Evolutionary conservation across 139 green algal species (phyloP), one percentile per base, ranked within the genome.

Genomic region (Dunaliella sp.): DNA sequence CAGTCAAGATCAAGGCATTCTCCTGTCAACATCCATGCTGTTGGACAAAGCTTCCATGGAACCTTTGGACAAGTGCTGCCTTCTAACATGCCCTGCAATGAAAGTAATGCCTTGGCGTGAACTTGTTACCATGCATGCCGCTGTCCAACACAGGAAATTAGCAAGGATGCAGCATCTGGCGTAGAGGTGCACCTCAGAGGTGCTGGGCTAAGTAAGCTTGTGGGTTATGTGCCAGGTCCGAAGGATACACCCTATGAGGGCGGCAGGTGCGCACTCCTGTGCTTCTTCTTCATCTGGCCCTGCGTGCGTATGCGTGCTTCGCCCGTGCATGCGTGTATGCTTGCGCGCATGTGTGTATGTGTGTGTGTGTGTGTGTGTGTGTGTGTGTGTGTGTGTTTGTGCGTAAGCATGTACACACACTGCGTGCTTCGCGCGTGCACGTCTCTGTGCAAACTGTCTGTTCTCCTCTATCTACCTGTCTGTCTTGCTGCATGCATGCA

Each of bases 221-320:
- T 90, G 1, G 96, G 95, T 75, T 94, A 87, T 81, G 88, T 98
- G 0, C 86, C 94, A 76, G 95, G 97, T 3, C 97, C 97, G 0
- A 92, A 92, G 37, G 95, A 98, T 87, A 98, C 97, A 3, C 94
- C 96, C 0, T 96, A 97, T 82, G 93, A 97, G 12, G 94, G 48
- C 7, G 48, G 48, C 48, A 65, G 48, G 48, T 65, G 16, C 7
- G 48, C 48, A 65, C n/a, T n/a, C n/a, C n/a, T n/a, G n/a, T n/a
- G n/a, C n/a, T n/a, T n/a, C n/a, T n/a, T n/a, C n/a, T n/a, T n/a
- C n/a, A n/a, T n/a, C n/a, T n/a, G n/a, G n/a, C n/a, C n/a, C n/a
- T n/a, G n/a, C n/a, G n/a, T n/a, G n/a, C n/a, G n/a, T n/a, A n/a
- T n/a, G n/a, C n/a, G n/a, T n/a, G n/a, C n/a, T n/a, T n/a, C n/a